phyloP scores from a whole-genome alignment of 176 grass and related monocot genomes.

The Carex myosuroides region DNA sequence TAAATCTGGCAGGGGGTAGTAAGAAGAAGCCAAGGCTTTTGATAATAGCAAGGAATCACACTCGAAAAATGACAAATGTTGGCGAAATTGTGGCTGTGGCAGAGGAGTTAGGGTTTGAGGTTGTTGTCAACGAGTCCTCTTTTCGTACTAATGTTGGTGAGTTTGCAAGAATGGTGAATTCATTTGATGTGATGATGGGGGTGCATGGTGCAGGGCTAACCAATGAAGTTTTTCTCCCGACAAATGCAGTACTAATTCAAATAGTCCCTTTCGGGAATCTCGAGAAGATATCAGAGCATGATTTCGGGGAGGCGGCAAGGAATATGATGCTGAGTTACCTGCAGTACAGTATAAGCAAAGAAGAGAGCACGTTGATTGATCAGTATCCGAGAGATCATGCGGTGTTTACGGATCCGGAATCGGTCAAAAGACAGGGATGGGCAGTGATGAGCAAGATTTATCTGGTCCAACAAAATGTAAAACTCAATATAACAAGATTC shows the following conservation, averaged over 20 bases:
- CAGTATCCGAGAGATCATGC: conserved; percentile 47
- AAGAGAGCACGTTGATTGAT: conserved; percentile 57
- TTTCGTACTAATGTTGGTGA: conserved; percentile 40
- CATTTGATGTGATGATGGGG: conserved; percentile 62
- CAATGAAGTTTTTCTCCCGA: conserved; percentile 66
- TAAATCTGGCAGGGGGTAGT: conserved; percentile 20
- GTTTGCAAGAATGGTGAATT: conserved; percentile 56
- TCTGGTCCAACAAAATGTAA: conserved; percentile 54
- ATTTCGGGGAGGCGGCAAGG: conserved; percentile 38
- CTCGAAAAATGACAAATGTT: conserved; percentile 51
- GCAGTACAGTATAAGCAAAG: conserved; percentile 56
- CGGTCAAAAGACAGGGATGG: conserved; percentile 50
- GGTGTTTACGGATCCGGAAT: conserved; percentile 44
- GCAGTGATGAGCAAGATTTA: conserved; percentile 33
- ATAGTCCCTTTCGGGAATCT: conserved; percentile 55
- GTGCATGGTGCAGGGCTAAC: conserved; percentile 64
- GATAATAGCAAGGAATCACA: conserved; percentile 53
- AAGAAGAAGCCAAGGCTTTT: conserved; percentile 47
- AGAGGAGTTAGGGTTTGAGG: conserved; percentile 60
- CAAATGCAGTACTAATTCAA: conserved; percentile 53
- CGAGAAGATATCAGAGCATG: conserved; percentile 30
- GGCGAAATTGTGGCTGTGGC: conserved; percentile 38
- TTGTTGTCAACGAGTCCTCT: conserved; percentile 49
- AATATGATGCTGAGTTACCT: conserved; percentile 53
- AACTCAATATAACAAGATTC: conserved; percentile 45